Conservation (phyloP, 2,329 filamentous ascomycete species). For the Aureobasidium lini region DNA sequence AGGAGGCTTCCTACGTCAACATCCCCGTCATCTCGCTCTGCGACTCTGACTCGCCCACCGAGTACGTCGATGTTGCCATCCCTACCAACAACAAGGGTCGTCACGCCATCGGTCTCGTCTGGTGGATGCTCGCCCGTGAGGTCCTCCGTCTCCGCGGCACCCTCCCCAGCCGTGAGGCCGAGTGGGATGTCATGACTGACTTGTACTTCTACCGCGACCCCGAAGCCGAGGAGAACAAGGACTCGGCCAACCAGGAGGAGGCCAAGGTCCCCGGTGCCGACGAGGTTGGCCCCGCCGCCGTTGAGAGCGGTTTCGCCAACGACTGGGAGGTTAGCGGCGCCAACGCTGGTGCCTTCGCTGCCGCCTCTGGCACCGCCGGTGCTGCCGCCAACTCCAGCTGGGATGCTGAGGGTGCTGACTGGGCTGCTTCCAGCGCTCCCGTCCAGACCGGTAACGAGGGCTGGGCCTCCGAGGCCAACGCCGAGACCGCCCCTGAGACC, state of each 20-base stretch:
- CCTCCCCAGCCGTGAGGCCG: conserved; percentile 87
- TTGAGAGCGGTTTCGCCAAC: conserved; percentile 69
- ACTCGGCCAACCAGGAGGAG: conserved; percentile 72
- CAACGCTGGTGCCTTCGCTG: conserved; percentile 59
- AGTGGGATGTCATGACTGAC: conserved; percentile 99
- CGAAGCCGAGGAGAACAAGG: conserved; percentile 99
- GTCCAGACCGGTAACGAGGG: conserved; percentile 44
- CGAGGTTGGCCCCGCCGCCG: conserved; percentile 70
- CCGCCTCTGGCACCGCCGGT: conserved; percentile 49
- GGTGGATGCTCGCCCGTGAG: conserved; percentile 99
- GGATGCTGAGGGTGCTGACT: conserved; percentile 60
- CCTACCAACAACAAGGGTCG: conserved; percentile 99
- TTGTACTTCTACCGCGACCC: conserved; percentile 99
- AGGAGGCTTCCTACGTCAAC: conserved; percentile 99
- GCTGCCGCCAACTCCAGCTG: conserved; percentile 55
- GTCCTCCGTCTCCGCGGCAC: conserved; percentile 97
- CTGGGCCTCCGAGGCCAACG: conserved; percentile 39
- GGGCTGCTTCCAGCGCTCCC: conserved; percentile 53
- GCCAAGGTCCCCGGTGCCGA: conserved; percentile 74
- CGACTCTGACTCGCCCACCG: conserved; percentile 98
- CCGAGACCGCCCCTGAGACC: conserved; percentile 28
- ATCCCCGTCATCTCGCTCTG: conserved; percentile 98
- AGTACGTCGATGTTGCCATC: conserved; percentile 99
- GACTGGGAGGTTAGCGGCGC: conserved; percentile 79
- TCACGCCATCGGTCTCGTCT: conserved; percentile 95